Base-by-base conservation (phyloP, 805 yeast genomes). In the Wickerhamiella spandovensis region DNA sequence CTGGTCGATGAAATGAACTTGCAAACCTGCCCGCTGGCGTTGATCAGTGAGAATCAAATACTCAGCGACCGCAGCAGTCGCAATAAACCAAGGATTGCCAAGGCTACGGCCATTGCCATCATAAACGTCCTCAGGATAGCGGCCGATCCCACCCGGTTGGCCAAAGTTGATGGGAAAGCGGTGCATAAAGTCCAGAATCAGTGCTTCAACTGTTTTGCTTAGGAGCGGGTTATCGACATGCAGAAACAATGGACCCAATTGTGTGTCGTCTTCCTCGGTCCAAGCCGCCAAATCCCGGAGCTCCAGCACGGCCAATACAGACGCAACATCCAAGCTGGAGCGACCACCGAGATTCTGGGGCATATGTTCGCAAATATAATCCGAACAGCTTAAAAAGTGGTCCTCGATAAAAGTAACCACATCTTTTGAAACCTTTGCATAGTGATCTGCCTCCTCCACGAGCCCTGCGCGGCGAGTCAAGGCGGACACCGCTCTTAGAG, bases 41-140 rank as follows among this genome's bases (percentile, higher is more conserved):
- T 42, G 23, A n/a, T 47, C 48, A 17, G 43, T 9, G 17, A 24
- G 41, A 9, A 35, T 22, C 35, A 54, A 43, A n/a, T 45, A 50
- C 41, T 68, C 63, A 1, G 71, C 65, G 9, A 67, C 62, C 15
- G 66, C 53, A 3, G 68, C 59, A 1, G 72, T 68, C 37, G 67
- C 62, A 51, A 89, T 75, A 61, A 88, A 87, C 97, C 97, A 89
- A 5, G 97, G 97, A 60, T 89, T 88, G 2, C 96, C 97, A 58
- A 81, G 86, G 30, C 81, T 72, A 0, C 75, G 69, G 0, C 78
- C 79, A 53, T 71, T 67, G 0, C 95, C 95, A 63, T 89, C 82
- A 64, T 89, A 89, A 9, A 82, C 64, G 66, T 89, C 97, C 61
- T 89, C 97, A 0, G 97, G 95, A 61, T 89, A 89, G 61, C 97